These are phyloP conservation scores for Pholiota molesta DNA, from an alignment of 768 basidiomycete species.

Conservation along the genomic window DNA sequence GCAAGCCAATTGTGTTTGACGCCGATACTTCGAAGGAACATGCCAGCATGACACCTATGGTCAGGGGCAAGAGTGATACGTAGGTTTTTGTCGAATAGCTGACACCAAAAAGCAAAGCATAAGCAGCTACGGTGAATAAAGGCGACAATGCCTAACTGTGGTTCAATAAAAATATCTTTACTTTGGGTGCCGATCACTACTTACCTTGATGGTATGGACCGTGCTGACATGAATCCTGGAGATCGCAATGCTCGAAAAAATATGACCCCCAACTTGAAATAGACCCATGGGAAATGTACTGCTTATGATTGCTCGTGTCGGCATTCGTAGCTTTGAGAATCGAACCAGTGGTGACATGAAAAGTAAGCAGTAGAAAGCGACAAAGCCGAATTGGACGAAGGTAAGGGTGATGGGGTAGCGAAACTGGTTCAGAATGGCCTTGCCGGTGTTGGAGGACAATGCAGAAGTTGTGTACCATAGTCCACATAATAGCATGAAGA, in stretches of 20 bases:
- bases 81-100: constrained; percentile 93
- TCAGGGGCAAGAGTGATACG: constrained; percentile 91
- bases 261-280: constrained; percentile 97
- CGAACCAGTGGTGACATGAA: constrained; percentile 77
- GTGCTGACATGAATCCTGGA: constrained; percentile 96
- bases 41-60: constrained; percentile 95
- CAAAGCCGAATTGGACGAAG: constrained; percentile 96
- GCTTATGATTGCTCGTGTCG: constrained; percentile 71
- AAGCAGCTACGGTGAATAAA: constrained; percentile 95
- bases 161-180: not conserved
- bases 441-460: constrained; percentile 94
- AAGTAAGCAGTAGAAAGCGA: constrained; percentile 83
- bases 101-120: constrained; percentile 91
- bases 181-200: constrained; percentile 21
- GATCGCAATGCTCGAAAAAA: constrained; percentile 97
- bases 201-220: constrained; percentile 98
- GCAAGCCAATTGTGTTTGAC: constrained; percentile 83
- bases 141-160: constrained; percentile 85
- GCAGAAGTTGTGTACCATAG: constrained; percentile 96
- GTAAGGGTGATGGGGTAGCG: constrained; percentile 96
- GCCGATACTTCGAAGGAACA: constrained; percentile 92
- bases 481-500: constrained; percentile 80
- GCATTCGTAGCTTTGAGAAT: constrained; percentile 68
- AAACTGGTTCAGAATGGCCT: constrained; percentile 91
- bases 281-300: constrained; percentile 94